Evolutionary conservation across 164 flowering plant genomes (phyloP).

Genomic region (Tetrastigma voinierianum): DNA sequence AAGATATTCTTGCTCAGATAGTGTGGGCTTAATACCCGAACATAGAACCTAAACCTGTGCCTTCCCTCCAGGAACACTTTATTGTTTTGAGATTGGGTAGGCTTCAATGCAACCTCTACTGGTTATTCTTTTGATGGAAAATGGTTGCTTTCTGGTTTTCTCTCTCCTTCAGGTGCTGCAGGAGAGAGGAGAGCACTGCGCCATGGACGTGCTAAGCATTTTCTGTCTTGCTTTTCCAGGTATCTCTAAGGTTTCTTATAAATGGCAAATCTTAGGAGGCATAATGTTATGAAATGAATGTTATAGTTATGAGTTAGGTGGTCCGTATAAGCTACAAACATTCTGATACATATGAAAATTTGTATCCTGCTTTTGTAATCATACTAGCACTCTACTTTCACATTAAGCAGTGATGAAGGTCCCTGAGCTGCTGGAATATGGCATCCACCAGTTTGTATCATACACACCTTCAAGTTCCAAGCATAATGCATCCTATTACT

Average conservation of each 20-base stretch:
- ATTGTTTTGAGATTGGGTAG: not conserved
- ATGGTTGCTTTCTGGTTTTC: not conserved
- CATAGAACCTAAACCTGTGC: too few relatives aligned
- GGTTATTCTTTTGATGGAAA: not conserved
- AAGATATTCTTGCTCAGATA: too few relatives aligned
- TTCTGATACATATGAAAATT: not conserved
- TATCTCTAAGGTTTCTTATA: slow-evolving; percentile 18
- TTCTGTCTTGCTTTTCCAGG: slow-evolving; percentile 99
- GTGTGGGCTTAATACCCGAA: too few relatives aligned
- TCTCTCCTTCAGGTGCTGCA: slow-evolving; percentile 88
- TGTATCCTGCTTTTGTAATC: not conserved
- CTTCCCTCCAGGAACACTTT: not conserved
- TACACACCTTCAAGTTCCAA: too few relatives aligned
- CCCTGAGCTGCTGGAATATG: not conserved
- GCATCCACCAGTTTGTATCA: not conserved
- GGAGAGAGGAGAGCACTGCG: slow-evolving; percentile 98
- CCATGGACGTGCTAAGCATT: slow-evolving; percentile 99
- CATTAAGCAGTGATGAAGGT: not conserved
- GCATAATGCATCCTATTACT: too few relatives aligned
- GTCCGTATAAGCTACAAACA: not conserved
- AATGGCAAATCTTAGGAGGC: too few relatives aligned
- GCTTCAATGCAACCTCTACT: not conserved
- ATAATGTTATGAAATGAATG: not conserved
- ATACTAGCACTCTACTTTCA: too few relatives aligned
- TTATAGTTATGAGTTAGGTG: too few relatives aligned